Evolutionary conservation across 1,284 basidiomycete genomes (phyloP), one percentile per base, ranked within the genome.

Genomic region (Apiotrichum veenhuisii): DNA sequence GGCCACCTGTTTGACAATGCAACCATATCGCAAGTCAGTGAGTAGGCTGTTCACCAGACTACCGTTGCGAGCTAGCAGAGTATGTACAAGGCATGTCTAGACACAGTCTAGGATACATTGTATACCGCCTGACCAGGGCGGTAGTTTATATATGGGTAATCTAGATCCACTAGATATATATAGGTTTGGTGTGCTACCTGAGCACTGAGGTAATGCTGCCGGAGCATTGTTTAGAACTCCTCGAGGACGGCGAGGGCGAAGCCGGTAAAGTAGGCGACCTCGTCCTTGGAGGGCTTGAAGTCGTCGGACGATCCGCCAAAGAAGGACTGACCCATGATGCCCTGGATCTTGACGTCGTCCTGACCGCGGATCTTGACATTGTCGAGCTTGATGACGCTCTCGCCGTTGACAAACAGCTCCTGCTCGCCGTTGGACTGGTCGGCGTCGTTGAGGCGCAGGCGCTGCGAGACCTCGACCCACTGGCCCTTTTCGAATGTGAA

Each of bases 271-370:
- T 18, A 40, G 5, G n/a, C 38, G n/a, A n/a, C 20, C 38, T 40
- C n/a, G 38, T 40, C 38, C 7, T n/a, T 40, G 3, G 17, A 20
- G 3, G 38, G 38, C n/a, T n/a, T 20, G 5, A n/a, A 40, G n/a
- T 40, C 38, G n/a, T 40, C 38, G 5, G 3, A 5, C 4, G 5
- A 20, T 56, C 57, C 69, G 37, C 63, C 86, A 59, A 88, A 88
- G 81, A 86, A 86, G 43, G 84, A 83, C 75, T 87, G 84, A 74
- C 84, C 81, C 76, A 83, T 82, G 58, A 85, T 79, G 46, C 84
- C 84, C 36, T 81, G 78, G 61, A 85, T 79, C 60, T 77, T 78
- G 30, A 46, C 44, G 0, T 71, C 70, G 33, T 63, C 71, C 55
- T 75, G 76, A 57, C 79, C 77, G 45, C 82, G 74, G 40, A 85